Conservation (phyloP, 352 stramenopile species). For the Halophytophthora polymorphica region DNA sequence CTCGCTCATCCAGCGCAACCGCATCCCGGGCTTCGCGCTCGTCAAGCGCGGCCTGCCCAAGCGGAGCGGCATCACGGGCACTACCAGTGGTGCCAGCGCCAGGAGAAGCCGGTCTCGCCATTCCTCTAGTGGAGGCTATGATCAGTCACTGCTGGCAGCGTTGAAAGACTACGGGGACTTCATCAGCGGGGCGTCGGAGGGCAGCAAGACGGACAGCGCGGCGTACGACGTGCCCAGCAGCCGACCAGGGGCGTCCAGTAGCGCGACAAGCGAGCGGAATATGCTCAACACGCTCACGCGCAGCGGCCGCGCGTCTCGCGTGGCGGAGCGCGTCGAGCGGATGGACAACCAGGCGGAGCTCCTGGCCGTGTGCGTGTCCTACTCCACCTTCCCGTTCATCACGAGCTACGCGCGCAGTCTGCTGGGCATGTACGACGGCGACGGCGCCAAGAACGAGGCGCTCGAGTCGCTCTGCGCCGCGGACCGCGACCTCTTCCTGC, state of each 20-base stretch:
- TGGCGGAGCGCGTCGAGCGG: slow-evolving; percentile 63
- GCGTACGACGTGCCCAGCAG: slow-evolving; percentile 28
- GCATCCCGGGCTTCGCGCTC: slow-evolving; percentile 60
- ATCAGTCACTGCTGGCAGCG: slow-evolving; percentile 57
- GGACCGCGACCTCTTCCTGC: slow-evolving; percentile 63
- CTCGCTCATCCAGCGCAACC: slow-evolving; percentile 73
- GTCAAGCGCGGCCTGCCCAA: slow-evolving; percentile 58
- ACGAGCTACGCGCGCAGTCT: slow-evolving; percentile 79
- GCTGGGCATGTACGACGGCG: slow-evolving; percentile 64
- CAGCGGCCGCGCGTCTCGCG: slow-evolving; percentile 47
- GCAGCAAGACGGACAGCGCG: slow-evolving; percentile 19
- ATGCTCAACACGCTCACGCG: slow-evolving; percentile 74
- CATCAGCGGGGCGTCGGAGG: slow-evolving; percentile 37
- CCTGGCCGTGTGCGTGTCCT: slow-evolving; percentile 72
- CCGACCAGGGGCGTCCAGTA: slow-evolving; percentile 9
- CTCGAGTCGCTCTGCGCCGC: slow-evolving; percentile 49
- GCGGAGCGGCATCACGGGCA: slow-evolving; percentile 26
- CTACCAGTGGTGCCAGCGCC: slow-evolving; percentile 20
- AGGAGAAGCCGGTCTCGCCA: slow-evolving; percentile 26
- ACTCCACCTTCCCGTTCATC: slow-evolving; percentile 85
- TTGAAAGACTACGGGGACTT: slow-evolving; percentile 73
- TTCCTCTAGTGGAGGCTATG: slow-evolving; percentile 36
- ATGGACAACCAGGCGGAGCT: slow-evolving; percentile 69
- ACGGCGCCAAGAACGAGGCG: slow-evolving; percentile 56
- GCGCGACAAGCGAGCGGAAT: slow-evolving; percentile 28